Evolutionary conservation across 345 rosid species (phyloP).

Genomic region (Odontarrhena argentea): DNA sequence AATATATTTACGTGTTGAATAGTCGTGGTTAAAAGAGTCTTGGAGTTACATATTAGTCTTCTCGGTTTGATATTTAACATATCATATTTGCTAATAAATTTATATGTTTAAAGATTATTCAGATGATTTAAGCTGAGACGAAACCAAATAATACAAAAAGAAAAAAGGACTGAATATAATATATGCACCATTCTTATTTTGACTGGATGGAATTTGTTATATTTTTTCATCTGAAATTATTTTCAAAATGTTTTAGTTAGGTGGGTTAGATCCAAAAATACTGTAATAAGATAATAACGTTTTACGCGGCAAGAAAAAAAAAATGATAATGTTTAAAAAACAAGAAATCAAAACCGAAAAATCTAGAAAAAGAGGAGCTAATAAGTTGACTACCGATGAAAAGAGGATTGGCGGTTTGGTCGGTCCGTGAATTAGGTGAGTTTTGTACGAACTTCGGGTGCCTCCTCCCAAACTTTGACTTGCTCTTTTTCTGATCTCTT

Average conservation of each 20-base stretch:
- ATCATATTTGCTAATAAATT: too few relatives aligned
- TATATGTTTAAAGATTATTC: too few relatives aligned
- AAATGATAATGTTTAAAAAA: not conserved
- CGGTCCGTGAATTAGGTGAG: conserved; percentile 38
- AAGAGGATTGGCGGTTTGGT: conserved; percentile 38
- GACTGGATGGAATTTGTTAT: conserved; percentile 4
- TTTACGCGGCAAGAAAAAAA: not conserved
- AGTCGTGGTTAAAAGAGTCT: too few relatives aligned
- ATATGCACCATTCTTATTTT: not conserved
- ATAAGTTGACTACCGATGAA: conserved; percentile 22
- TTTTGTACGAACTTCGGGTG: conserved; percentile 29
- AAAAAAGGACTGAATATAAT: not conserved
- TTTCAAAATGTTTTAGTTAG: not conserved
- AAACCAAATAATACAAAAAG: not conserved
- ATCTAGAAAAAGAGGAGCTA: conserved; percentile 3
- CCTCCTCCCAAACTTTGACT: conserved; percentile 37
- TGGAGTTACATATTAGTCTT: too few relatives aligned
- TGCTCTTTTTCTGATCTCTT: conserved; percentile 25
- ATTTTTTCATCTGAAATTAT: too few relatives aligned
- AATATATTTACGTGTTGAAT: too few relatives aligned
- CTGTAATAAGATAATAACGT: conserved; percentile 9
- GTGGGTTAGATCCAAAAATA: conserved; percentile 30
- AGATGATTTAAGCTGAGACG: too few relatives aligned
- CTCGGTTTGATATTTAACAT: too few relatives aligned
- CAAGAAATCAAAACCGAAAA: not conserved